Conservation (phyloP, 1,139 yeast genomes). For the Yamadazyma triangularis region DNA sequence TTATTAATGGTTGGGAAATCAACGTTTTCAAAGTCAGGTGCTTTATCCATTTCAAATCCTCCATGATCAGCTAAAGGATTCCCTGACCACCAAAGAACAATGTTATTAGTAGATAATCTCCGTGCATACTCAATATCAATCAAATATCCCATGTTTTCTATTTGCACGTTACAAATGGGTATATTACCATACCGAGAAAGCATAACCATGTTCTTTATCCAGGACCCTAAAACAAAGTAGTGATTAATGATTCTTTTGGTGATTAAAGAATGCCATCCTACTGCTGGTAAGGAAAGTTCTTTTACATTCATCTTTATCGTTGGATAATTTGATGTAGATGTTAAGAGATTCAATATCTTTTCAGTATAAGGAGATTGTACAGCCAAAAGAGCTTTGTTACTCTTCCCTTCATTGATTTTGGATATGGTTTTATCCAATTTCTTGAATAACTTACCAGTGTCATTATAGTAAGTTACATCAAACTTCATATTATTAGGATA, state of each 20-base stretch:
- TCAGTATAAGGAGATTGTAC: conserved; percentile 67
- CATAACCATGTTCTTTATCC: conserved; percentile 65
- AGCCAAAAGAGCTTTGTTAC: conserved; percentile 62
- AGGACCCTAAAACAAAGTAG: conserved; percentile 67
- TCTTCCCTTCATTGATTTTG: conserved; percentile 62
- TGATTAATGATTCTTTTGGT: conserved; percentile 66
- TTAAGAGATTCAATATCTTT: conserved; percentile 39
- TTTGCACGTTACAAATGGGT: conserved; percentile 80
- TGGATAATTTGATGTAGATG: conserved; percentile 57
- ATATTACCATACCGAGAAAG: conserved; percentile 71
- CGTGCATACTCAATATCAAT: conserved; percentile 89
- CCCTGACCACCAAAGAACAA: conserved; percentile 93
- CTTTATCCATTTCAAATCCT: conserved; percentile 66
- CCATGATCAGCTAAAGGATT: conserved; percentile 82
- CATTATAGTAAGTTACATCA: conserved; percentile 47
- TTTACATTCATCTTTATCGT: conserved; percentile 54
- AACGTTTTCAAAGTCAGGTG: conserved; percentile 51
- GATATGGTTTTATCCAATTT: conserved; percentile 51
- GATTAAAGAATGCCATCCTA: conserved; percentile 84
- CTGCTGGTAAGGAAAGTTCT: conserved; percentile 61
- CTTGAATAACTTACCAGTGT: conserved; percentile 46
- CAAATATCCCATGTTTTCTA: conserved; percentile 71
- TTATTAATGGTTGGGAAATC: conserved; percentile 72
- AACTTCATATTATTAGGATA: conserved; percentile 50
- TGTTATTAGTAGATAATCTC: conserved; percentile 55